A percentile compares a stretch with the other conserved stretches of the same genome.
Conservation (phyloP, 371 early-diverging fungal genomes). For the Mucor saturninus region DNA sequence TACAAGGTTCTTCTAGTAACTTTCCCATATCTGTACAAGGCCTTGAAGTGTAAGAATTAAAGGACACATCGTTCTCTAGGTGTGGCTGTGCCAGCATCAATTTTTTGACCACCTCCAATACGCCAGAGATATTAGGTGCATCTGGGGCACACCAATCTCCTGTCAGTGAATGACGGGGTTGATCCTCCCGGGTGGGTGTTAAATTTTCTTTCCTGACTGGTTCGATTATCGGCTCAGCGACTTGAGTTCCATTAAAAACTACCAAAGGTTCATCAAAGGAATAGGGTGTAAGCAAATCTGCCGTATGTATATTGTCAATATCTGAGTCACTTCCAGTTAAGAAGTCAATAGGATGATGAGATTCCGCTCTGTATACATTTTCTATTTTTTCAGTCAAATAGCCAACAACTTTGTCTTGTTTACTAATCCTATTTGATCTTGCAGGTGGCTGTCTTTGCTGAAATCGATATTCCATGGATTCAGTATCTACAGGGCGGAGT, state of each 20-base stretch:
- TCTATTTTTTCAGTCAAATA: not conserved
- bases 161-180: too few relatives aligned
- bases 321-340: not conserved
- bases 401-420: conserved; percentile 5
- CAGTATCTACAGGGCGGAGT: conserved; percentile 9
- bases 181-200: too few relatives aligned
- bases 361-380: not conserved
- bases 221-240: too few relatives aligned
- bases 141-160: too few relatives aligned
- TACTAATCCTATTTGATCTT: not conserved
- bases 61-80: not conserved
- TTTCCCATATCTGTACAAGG: conserved; percentile 18
- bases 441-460: not conserved
- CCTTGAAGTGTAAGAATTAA: not conserved
- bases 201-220: too few relatives aligned
- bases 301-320: too few relatives aligned
- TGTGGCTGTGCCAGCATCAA: conserved; percentile 1
- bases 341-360: not conserved
- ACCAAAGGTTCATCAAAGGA: too few relatives aligned
- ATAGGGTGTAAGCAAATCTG: too few relatives aligned
- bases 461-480: conserved; percentile 16
- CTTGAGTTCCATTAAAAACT: too few relatives aligned
- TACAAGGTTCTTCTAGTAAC: conserved; percentile 3
- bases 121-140: not conserved
- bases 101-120: conserved; percentile 7